Evolutionary conservation across 2,329 filamentous ascomycete genomes (phyloP), one percentile per base, ranked within the genome.

Genomic region (Pestalotiopsis sp.): DNA sequence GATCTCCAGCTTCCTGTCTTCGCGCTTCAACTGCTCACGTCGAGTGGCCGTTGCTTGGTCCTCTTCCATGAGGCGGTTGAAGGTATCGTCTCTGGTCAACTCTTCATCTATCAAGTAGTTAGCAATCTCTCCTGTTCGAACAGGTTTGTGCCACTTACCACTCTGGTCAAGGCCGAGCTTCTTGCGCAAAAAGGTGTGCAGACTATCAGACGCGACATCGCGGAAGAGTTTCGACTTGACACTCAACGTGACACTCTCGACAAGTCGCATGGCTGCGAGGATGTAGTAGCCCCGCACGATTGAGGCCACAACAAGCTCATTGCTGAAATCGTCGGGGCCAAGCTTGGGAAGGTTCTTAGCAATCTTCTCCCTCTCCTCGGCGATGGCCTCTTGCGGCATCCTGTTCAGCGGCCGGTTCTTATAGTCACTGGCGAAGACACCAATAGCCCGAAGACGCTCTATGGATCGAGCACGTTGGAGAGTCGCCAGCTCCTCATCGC

Each of bases 241-340:
- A 39, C 73, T 74, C 72, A 78, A 76, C 0, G 77, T 75, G 0
- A 86, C 74, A 0, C 76, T 75, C 36, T 94, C 91, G 0, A 89
- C 83, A 73, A 93, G 92, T 1, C 91, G 86, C 41, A 84, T 80
- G 0, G 88, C 86, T 0, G 92, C 91, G 4, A 91, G 86, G 61
- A 88, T 84, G 75, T 94, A 94, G 77, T 94, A 94, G 0, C 87
- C 91, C 0, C 90, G 83, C 59, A 93, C 85, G 3, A 89, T 88
- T 0, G 89, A 84, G 0, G 92, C 86, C 0, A 92, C 87, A 9
- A 85, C 82, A 0, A 94, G 78, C 74, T 93, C 91, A 0, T 80
- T 78, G 1, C 82, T 76, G 72, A 88, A 93, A 0, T 83, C 82
- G 73, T 94, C 92, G 0, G 81, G 76, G 0, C 85, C 85, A 12